These are phyloP conservation scores for Metschnikowia baotianmanensis DNA, from an alignment of 805 yeast species.

Conservation along the genomic window DNA sequence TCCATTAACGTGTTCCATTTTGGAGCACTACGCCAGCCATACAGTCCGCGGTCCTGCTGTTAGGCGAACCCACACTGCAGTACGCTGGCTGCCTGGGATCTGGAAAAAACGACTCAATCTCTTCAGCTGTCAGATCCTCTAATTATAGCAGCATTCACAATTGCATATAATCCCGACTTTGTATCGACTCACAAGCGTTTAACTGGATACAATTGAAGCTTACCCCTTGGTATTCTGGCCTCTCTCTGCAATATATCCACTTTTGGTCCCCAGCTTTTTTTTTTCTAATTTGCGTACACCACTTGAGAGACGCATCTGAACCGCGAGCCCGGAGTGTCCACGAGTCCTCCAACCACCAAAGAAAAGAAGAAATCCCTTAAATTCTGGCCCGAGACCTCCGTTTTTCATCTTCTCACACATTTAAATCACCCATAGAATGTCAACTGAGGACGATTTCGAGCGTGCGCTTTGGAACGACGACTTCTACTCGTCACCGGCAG, in stretches of 20 bases:
- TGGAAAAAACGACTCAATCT: too few relatives aligned
- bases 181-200: too few relatives aligned
- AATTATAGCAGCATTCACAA: too few relatives aligned
- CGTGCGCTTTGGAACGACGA: slow-evolving; percentile 32
- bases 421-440: slow-evolving; percentile 10
- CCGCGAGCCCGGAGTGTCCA: not conserved
- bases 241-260: not conserved
- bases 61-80: too few relatives aligned
- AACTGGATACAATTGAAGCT: too few relatives aligned
- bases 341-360: not conserved
- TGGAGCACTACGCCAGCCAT: slow-evolving; percentile 1
- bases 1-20: not conserved
- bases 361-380: not conserved
- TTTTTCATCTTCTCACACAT: too few relatives aligned
- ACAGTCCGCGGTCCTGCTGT: not conserved
- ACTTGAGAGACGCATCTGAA: slow-evolving; percentile 1
- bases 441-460: slow-evolving; percentile 25
- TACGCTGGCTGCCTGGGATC: too few relatives aligned
- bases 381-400: not conserved
- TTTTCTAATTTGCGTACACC: slow-evolving; percentile 4
- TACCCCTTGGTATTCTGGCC: too few relatives aligned
- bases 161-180: too few relatives aligned
- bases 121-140: too few relatives aligned
- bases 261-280: not conserved
- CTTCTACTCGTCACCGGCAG: slow-evolving; percentile 32